Base-by-base conservation (phyloP, 2,329 filamentous ascomycete species). In the Emergomyces pasteurianus region DNA sequence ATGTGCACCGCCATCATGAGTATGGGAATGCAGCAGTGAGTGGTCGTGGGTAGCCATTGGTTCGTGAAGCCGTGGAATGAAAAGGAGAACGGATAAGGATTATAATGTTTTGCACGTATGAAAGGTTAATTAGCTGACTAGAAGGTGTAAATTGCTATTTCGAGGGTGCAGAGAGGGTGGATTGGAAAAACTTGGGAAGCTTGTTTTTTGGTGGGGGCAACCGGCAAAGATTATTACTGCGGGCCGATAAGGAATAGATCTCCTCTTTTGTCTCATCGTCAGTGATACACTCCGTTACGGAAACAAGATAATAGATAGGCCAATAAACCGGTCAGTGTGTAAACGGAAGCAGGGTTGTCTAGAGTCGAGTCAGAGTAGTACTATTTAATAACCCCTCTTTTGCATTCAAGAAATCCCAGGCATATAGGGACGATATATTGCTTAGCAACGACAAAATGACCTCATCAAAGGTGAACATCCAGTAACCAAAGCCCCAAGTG, bases 1-100 rank as follows among this genome's bases (percentile, higher is more conserved):
- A 74, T 97, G 94, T 49, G 80, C 80, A 60, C 80, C 81, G 63
- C 81, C 80, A 67, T 85, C 83, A 73, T 88, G 84, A 6, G 81
- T 79, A 71, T 86, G 85, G 40, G 74, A 70, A 63, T 79, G 76
- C n/a, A 10, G 34, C 9, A 3, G 52, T 54, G 72, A 68, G 47
- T 64, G 61, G 9, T 62, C 58, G 58, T 63, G 62, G 9, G 61
- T 10, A 38, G 58, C 53, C 16, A 57, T 43, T 23, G 53, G n/a
- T 46, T 36, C n/a, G 40, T n/a, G 40, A 31, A 43, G 23, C 16
- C 31, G 14, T 42, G 14, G 7, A 31, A 31, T 10, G 16, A 46
- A 28, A 53, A n/a, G 9, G 31, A 8, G 18, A 21, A 21, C 31
- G 36, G 1, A 34, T 34, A 53, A n/a, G 14, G 7, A 18, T n/a